Evolutionary conservation across 2,329 filamentous ascomycete species (phyloP).

Genomic region (Aureobasidium sp.): DNA sequence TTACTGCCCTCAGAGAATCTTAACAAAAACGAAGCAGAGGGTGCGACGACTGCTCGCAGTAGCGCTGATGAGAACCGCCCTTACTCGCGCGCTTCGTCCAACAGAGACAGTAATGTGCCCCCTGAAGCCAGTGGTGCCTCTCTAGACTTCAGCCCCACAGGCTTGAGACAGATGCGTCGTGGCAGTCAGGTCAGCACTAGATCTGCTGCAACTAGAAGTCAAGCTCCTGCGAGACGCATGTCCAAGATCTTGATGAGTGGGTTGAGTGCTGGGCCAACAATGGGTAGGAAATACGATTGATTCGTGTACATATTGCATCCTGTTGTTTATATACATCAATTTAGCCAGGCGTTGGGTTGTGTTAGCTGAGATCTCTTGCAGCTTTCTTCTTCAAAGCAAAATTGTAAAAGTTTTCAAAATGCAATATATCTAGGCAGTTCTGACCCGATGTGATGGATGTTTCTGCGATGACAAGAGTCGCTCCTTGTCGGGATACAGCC

Average conservation of each 20-base stretch:
- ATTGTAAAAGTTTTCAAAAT: no score
- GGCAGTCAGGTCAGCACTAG: slow-evolving; percentile 14
- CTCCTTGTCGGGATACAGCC: not conserved
- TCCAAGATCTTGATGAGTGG: slow-evolving; percentile 19
- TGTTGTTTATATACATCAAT: not conserved
- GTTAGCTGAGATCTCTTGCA: not conserved
- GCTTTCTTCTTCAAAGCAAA: not conserved
- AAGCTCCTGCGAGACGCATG: slow-evolving; percentile 13
- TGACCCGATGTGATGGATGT: no score
- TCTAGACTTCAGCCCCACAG: slow-evolving; percentile 4
- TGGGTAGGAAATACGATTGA: slow-evolving; percentile 22
- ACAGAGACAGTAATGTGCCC: not conserved
- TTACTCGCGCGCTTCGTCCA: not conserved
- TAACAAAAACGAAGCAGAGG: slow-evolving; percentile 49
- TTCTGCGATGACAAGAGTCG: no score
- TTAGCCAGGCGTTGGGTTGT: slow-evolving; percentile 10
- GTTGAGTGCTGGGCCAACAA: slow-evolving; percentile 27
- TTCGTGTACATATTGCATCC: not conserved
- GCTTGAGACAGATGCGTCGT: slow-evolving; percentile 13
- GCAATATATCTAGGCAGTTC: no score
- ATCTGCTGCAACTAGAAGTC: not conserved
- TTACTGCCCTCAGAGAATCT: slow-evolving; percentile 60
- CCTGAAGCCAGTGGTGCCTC: slow-evolving; percentile 5
- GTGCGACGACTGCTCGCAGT: not conserved
- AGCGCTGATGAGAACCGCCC: not conserved